Evolutionary conservation across 371 early-diverging fungal genomes (phyloP), one percentile per base, ranked within the genome.

Genomic region (Actinomucor elegans): DNA sequence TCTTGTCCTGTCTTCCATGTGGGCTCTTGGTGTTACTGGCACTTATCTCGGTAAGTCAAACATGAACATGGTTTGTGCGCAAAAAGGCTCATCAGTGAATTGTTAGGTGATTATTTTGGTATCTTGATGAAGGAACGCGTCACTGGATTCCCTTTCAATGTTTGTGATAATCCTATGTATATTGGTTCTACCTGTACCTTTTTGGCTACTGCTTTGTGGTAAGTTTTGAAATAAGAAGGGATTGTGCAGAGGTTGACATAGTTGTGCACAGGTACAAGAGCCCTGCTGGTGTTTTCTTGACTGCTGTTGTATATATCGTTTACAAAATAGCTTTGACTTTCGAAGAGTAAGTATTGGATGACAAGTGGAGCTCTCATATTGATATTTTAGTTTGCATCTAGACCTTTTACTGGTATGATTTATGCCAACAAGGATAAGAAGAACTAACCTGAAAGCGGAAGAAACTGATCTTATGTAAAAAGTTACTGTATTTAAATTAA

Each of bases 91-190:
- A n/a, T n/a, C n/a, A 15, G 28, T 31, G 28, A 18, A 55, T 28
- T 17, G 15, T 1, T 66, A 88, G 94, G 95, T 57, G 94, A 94
- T 66, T 95, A 95, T 70, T 95, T 94, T 79, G 96, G 96, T 43
- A 94, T 95, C 43, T 68, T 94, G 58, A 95, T 94, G 94, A 78
- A 83, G 27, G 77, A 80, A 52, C 86, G 90, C 32, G 93, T 94
- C 47, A 92, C 92, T 11, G 85, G 85, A 15, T 94, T 95, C 70
- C 96, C 96, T 12, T 95, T 94, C 81, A 95, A 90, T 66, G 86
- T 92, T 9, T 79, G 86, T 28, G 90, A 92, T 17, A 90, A 95
- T 69, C 96, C 96, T 15, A 95, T 95, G 96, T 95, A 95, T 65
- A 80, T 85, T 42, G 96, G 96, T n/a, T 93, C 94, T 12, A 91